Base-by-base conservation (phyloP, 1,139 yeast genomes). In the Kodamaea suecica region DNA sequence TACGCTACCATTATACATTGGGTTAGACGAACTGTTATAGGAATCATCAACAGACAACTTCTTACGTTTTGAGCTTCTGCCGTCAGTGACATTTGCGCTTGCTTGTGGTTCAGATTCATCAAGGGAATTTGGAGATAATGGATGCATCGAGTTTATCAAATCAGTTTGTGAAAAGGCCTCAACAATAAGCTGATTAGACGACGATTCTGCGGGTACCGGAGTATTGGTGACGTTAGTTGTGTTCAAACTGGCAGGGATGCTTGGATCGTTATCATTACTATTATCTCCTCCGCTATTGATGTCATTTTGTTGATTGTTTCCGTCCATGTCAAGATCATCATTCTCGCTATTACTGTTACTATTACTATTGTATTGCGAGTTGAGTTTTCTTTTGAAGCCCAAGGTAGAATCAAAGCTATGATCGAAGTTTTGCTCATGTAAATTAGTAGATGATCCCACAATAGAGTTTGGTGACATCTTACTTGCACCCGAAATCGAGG, bases 21-120 rank as follows among this genome's bases (percentile, higher is more conserved):
- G 73, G 41, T 68, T 68, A 10, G 62, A 49, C 3, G 63, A 54
- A 19, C 50, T 48, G 45, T 65, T 66, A 45, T 48, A 62, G 3
- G 72, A 63, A 41, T 69, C 75, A 44, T 70, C 75, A 30, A 67
- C 56, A 0, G 74, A 67, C 36, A 69, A 47, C 50, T 70, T 69
- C 47, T 70, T 69, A 16, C 75, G 56, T 42, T 69, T 70, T 30
- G 57, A 44, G 5, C 64, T 61, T 34, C 73, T 53, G 6, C 53
- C 56, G 27, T 59, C 63, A 31, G 55, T 53, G 7, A 49, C 45
- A 35, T 60, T 63, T n/a, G 69, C 66, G 42, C 72, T 68, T 2
- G 71, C 70, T 39, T 70, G 73, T 10, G 72, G 66, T 38, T 79
- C 84, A n/a, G 82, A 80, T 38, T 80, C 87, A 43, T 79, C 84